Conservation (phyloP, 495 filamentous ascomycete species). For the Parachaetomium inaequale region DNA sequence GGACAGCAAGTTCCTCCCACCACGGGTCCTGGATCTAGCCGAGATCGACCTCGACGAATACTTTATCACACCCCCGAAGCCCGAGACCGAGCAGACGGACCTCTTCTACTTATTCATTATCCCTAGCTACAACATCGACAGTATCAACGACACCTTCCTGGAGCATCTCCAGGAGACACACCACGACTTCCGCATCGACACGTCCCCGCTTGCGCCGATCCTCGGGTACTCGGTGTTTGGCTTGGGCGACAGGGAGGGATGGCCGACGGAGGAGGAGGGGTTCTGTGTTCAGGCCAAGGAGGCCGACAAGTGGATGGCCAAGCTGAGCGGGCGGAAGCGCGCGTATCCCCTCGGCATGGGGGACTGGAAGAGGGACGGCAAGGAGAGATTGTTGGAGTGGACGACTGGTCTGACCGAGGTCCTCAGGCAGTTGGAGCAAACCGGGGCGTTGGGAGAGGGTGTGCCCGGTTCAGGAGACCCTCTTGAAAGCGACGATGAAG, state of each 20-base stretch:
- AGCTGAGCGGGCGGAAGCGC: conserved; percentile 71
- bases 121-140: conserved; percentile 91
- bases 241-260: conserved; percentile 84
- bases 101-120: conserved; percentile 80
- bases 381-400: conserved; percentile 70
- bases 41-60: conserved; percentile 88
- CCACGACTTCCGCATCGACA: conserved; percentile 93
- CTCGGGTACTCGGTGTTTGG: conserved; percentile 92
- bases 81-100: conserved; percentile 36
- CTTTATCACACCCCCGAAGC: conserved; percentile 65
- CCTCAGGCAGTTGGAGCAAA: conserved; percentile 56
- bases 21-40: conserved; percentile 72
- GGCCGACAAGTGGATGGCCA: conserved; percentile 93
- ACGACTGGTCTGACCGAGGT: conserved; percentile 66
- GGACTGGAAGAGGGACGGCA: conserved; percentile 72
- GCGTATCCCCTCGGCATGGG: conserved; percentile 84
- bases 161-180: conserved; percentile 85
- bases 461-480: conserved; percentile 77
- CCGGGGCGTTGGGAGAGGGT: conserved; percentile 71
- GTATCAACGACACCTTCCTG: conserved; percentile 74
- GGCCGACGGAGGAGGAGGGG: conserved; percentile 84
- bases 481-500: conserved; percentile 77
- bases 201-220: conserved; percentile 68
- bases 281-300: conserved; percentile 88
- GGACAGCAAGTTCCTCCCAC: conserved; percentile 47